Base-by-base conservation (phyloP, 208 protist genomes). In the Trypanosoma caninum region DNA sequence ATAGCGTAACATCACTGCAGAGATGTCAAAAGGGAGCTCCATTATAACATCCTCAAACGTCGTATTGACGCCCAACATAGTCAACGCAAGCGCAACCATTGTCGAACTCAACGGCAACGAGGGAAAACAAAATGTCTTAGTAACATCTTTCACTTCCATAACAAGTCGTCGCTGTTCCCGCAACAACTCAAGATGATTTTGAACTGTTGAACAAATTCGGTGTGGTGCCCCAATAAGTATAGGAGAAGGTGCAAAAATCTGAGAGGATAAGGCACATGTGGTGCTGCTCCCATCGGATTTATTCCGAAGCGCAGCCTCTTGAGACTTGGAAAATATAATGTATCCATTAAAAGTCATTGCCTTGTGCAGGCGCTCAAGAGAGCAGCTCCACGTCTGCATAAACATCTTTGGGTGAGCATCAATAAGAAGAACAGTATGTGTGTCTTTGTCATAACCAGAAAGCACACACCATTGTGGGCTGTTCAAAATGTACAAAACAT, bases 331-430 rank as follows among this genome's bases (percentile, higher is more conserved):
- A 65, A 93, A 88, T 25, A 95, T 76, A 42, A 95, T 77, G 58
- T 93, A 95, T 14, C 89, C 89, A 55, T 79, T 82, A 22, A 80
- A 85, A 16, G 86, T 95, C 62, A 95, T 91, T 42, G 85, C 82
- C 72, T 84, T 89, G 75, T 95, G 89, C 52, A 95, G 71, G 27
- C 89, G 80, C 37, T 95, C 85, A 37, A 95, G 73, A 33, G 86
- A 64, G 59, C 83, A 91, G 22, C 74, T 86, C 86, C 89, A 95
- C 42, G 75, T 86, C 28, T 78, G 78, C 18, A 82, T 84, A 69
- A 93, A 95, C 14, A 69, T 91, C 67, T 91, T 95, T 23, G 85
- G 82, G 46, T 92, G 76, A 1, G 84, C 84, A 59, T 95, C 89
- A 59, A 95, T 85, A 48, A 93, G 76, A 51, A 88, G 53, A 10